These are phyloP conservation scores for Wallacemonas sp. DNA, from an alignment of 208 protist genomes.

Conservation along the genomic window DNA sequence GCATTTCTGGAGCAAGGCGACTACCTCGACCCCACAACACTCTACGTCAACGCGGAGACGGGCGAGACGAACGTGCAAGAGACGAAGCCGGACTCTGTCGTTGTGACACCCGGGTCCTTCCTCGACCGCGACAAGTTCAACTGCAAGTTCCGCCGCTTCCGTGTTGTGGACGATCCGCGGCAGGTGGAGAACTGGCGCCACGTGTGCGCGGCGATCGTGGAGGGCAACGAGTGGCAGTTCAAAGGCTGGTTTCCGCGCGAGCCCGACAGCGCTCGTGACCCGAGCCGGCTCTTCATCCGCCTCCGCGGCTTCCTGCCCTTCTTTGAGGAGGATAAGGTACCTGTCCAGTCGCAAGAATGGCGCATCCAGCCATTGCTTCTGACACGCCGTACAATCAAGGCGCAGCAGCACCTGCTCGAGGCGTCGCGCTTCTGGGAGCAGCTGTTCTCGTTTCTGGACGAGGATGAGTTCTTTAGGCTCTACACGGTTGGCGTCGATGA, in stretches of 20 bases:
- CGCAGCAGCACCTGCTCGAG: slow-evolving; percentile 77
- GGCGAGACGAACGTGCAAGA: slow-evolving; percentile 66
- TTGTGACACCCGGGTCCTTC: slow-evolving; percentile 74
- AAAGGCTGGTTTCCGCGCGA: slow-evolving; percentile 58
- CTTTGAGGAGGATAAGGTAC: slow-evolving; percentile 88
- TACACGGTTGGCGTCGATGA: slow-evolving; percentile 64
- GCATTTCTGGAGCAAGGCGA: slow-evolving; percentile 74
- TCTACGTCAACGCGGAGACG: slow-evolving; percentile 70
- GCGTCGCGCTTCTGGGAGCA: slow-evolving; percentile 83
- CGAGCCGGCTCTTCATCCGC: slow-evolving; percentile 68
- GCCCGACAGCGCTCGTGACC: slow-evolving; percentile 26
- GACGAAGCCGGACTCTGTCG: slow-evolving; percentile 63
- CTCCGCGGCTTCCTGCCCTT: slow-evolving; percentile 83
- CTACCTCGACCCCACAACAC: slow-evolving; percentile 73
- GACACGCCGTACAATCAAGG: slow-evolving; percentile 66
- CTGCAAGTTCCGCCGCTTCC: slow-evolving; percentile 68
- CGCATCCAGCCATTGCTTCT: slow-evolving; percentile 70
- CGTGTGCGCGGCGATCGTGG: slow-evolving; percentile 83
- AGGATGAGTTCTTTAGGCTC: slow-evolving; percentile 69
- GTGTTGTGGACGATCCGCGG: slow-evolving; percentile 73
- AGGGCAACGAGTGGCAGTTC: slow-evolving; percentile 81
- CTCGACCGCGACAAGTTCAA: slow-evolving; percentile 63
- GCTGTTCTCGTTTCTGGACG: slow-evolving; percentile 77
- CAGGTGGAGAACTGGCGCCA: slow-evolving; percentile 77
- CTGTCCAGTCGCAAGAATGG: slow-evolving; percentile 69